phyloP scores from a whole-genome alignment of 805 yeast species.

The Schwanniomyces yamadae region DNA sequence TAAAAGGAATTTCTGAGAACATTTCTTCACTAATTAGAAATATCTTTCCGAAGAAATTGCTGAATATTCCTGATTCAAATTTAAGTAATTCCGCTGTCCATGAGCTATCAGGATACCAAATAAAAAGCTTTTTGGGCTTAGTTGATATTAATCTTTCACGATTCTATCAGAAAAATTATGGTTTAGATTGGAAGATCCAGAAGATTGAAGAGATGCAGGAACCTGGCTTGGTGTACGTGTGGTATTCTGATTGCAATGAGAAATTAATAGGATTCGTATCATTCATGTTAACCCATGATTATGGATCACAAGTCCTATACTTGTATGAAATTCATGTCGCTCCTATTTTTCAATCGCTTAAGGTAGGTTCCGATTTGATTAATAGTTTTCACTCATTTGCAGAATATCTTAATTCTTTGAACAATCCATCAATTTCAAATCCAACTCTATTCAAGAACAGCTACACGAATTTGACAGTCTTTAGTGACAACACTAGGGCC shows the following conservation, averaged over 20 bases:
- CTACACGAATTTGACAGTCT: slow-evolving; percentile 57
- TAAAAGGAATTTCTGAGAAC: slow-evolving; percentile 13
- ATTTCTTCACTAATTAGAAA: slow-evolving; percentile 6
- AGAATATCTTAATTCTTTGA: slow-evolving; percentile 6
- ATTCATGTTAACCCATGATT: slow-evolving; percentile 42
- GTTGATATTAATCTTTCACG: slow-evolving; percentile 28
- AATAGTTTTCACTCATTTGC: slow-evolving; percentile 32
- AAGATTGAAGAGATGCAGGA: slow-evolving; percentile 49
- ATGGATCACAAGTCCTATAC: slow-evolving; percentile 42
- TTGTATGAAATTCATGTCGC: slow-evolving; percentile 57
- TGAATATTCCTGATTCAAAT: neutral
- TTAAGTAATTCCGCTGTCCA: slow-evolving; percentile 7
- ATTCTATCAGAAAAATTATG: slow-evolving; percentile 28
- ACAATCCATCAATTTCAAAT: neutral
- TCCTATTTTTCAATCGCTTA: slow-evolving; percentile 28
- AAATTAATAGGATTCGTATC: slow-evolving; percentile 46
- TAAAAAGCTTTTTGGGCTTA: slow-evolving; percentile 18
- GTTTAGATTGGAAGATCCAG: slow-evolving; percentile 40
- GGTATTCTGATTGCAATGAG: slow-evolving; percentile 19
- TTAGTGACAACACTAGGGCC: slow-evolving; percentile 44
- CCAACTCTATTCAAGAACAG: too few relatives aligned
- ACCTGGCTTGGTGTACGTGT: slow-evolving; percentile 44
- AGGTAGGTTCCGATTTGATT: slow-evolving; percentile 43
- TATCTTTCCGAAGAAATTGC: slow-evolving; percentile 9
- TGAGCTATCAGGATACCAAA: slow-evolving; percentile 1